Evolutionary conservation across 306 rosid species (phyloP).

Genomic region (Benincasa hispida): DNA sequence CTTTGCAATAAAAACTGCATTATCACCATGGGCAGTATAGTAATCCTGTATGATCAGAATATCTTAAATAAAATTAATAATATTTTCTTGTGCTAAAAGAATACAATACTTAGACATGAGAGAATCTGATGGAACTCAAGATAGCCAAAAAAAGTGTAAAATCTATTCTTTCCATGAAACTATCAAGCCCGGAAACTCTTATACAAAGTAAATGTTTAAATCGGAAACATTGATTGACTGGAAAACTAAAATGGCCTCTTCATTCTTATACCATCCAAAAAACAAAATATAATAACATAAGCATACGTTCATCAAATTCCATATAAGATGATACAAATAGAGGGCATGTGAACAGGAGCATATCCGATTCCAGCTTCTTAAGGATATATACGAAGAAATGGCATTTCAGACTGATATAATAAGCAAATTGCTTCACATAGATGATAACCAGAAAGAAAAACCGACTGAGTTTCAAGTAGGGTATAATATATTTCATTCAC

Average conservation of each 20-base stretch:
- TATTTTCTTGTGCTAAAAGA: not conserved
- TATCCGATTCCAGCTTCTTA: not conserved
- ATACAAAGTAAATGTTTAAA: not conserved
- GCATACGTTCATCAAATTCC: not conserved
- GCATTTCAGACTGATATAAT: not conserved
- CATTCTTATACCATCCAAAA: not conserved
- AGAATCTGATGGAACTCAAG: not conserved
- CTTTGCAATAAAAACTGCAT: slow-evolving; percentile 87
- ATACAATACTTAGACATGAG: not conserved
- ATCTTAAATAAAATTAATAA: not conserved
- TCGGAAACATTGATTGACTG: not conserved
- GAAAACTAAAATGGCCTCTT: not conserved
- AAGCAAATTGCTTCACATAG: not conserved
- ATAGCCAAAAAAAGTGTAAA: not conserved
- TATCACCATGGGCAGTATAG: slow-evolving; percentile 85
- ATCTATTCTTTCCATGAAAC: not conserved
- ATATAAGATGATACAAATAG: not conserved
- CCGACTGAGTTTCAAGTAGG: not conserved
- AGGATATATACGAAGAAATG: not conserved
- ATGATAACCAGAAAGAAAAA: not conserved
- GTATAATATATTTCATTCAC: not conserved
- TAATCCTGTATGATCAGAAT: slow-evolving; percentile 50
- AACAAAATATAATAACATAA: not conserved
- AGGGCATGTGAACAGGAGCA: not conserved
- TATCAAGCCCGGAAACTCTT: not conserved